Evolutionary conservation across 1,284 basidiomycete species (phyloP), one percentile per base, ranked within the genome.

Genomic region (Somion occarium): DNA sequence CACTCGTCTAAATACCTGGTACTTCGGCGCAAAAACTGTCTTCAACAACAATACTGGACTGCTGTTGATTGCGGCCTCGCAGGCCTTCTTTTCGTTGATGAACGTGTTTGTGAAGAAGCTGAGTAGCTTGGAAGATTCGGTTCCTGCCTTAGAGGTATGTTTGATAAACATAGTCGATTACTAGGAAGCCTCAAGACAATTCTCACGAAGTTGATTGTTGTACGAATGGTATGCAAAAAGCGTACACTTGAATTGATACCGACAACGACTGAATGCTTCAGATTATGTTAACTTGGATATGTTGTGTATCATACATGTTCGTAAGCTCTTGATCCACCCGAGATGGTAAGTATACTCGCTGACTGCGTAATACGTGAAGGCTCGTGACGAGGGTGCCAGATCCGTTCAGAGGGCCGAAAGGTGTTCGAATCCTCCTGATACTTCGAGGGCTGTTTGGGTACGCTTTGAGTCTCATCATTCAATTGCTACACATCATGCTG

Each of bases 341-440:
- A 39, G 24, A 19, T 34, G n/a, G n/a, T n/a, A 18, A 3, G 27
- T 18, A 9, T 7, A 5, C 18, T 18, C 15, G 38, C 11, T 4
- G 26, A 15, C n/a, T 44, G 43, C 12, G 13, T 12, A 43, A 9
- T 42, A 55, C 61, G 12, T 23, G 5, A 43, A 83, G 81, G 79
- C 52, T 72, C n/a, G 58, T 62, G 25, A 70, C 66, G n/a, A 71
- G 74, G 19, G 76, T 88, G 1, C 79, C 82, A 0, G 69, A 90
- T 58, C 87, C 87, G 0, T 67, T 85, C 47, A 58, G 83, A 2
- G 89, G 89, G 0, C 89, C 88, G 0, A 79, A 80, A 48, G 83
- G 75, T 1, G 78, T 91, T 2, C 75, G 89, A 24, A 50, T 69
- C 1, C 64, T 88, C 3, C 70, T 91, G 2, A 68, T 75, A 0